Evolutionary conservation across 148 eudicot species (phyloP).

Genomic region (Pharnaceum exiguum): DNA sequence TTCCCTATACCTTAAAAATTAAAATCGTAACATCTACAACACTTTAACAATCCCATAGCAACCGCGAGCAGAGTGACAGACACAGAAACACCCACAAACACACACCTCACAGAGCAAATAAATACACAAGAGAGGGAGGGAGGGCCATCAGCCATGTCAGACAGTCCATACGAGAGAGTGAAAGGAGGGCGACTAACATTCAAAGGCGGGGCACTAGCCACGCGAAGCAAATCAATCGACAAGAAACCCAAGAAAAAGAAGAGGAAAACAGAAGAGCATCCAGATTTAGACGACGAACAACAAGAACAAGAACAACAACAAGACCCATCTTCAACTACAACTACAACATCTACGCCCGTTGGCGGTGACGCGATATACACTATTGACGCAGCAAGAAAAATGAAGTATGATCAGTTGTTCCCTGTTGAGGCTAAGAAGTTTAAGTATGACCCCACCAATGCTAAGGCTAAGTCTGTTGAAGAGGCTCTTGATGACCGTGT

Average conservation of each 20-base stretch:
- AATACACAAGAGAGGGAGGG: conserved; percentile 18
- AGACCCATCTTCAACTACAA: conserved; percentile 5
- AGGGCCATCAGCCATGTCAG: conserved; percentile 57
- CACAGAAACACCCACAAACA: too few species aligned
- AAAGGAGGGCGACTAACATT: conserved; percentile 69
- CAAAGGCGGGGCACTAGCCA: conserved; percentile 77
- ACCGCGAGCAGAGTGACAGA: too few species aligned
- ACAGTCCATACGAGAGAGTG: conserved; percentile 55
- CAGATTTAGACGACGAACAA: conserved; percentile 1
- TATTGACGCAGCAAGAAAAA: conserved; percentile 75
- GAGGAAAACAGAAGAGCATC: conserved; percentile 21
- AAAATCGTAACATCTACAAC: too few species aligned
- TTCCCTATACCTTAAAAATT: too few species aligned
- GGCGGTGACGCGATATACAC: conserved; percentile 52
- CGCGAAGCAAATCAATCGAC: conserved; percentile 43
- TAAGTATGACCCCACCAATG: conserved; percentile 66
- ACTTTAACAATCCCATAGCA: too few species aligned
- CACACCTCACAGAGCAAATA: too few species aligned
- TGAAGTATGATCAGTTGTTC: conserved; percentile 85
- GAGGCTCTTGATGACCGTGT: conserved; percentile 87
- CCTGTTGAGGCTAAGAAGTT: conserved; percentile 88
- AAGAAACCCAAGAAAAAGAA: conserved; percentile 63
- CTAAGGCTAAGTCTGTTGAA: conserved; percentile 51
- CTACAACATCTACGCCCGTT: background rate
- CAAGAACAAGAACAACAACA: background rate